Percentiles rank a stretch among this genome's conserved stretches.
Conservation (phyloP, 1,284 basidiomycete species). For the Puccinia hordei region DNA sequence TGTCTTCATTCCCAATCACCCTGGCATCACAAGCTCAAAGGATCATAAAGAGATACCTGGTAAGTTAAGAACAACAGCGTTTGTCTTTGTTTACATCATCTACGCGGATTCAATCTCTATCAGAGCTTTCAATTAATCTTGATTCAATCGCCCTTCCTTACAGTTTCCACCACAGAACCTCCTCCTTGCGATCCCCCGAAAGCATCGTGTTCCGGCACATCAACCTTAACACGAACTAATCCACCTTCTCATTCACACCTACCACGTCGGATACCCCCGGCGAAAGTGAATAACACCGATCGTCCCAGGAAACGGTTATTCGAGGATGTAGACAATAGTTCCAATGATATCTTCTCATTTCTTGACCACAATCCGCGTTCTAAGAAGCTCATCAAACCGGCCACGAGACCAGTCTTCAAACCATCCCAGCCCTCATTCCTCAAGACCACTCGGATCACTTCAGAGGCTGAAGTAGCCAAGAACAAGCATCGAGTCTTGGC, state of each 20-base stretch:
- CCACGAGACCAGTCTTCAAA: constrained; percentile 37
- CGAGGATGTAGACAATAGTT: constrained; percentile 39
- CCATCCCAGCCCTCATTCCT: constrained; percentile 13
- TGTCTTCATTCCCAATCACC: too few relatives aligned
- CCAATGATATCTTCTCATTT: constrained; percentile 46
- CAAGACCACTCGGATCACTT: constrained; percentile 1
- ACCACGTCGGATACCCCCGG: not conserved
- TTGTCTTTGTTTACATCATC: not conserved
- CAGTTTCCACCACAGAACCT: not conserved
- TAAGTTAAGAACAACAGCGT: not conserved
- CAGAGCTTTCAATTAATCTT: not conserved
- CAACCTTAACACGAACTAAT: constrained; percentile 1
- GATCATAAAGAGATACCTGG: not conserved
- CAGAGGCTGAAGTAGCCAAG: not conserved
- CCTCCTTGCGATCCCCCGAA: not conserved
- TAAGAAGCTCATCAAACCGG: constrained; percentile 10
- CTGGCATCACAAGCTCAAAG: not conserved
- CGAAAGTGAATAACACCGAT: not conserved
- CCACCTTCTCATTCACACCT: constrained; percentile 6
- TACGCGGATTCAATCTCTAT: too few relatives aligned
- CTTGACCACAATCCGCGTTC: constrained; percentile 22
- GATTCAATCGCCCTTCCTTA: not conserved
- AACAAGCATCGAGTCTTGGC: constrained; percentile 23
- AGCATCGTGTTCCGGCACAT: constrained; percentile 5
- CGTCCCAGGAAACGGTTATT: constrained; percentile 31